A percentile compares a stretch with the other conserved stretches of the same genome.
Evolutionary conservation across 352 stramenopile species (phyloP).

Genomic region (Elongisporangium anandrum): DNA sequence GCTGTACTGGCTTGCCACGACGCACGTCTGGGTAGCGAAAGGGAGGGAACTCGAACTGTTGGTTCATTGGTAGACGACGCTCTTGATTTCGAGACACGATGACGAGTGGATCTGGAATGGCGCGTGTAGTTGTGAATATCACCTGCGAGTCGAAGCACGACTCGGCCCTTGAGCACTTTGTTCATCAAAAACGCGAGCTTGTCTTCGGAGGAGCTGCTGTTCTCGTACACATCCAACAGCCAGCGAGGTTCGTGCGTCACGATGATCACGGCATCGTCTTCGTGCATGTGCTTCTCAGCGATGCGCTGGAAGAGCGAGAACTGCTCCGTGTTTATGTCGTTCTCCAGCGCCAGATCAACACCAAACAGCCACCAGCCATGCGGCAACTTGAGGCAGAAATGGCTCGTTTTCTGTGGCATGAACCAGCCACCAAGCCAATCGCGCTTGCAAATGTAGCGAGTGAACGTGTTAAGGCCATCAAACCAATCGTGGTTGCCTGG

Average conservation of each 20-base stretch:
- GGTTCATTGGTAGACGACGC: not conserved
- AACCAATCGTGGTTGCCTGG: conserved; percentile 94
- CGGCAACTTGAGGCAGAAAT: conserved; percentile 90
- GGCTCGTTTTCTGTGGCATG: conserved; percentile 89
- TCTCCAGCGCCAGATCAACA: conserved; percentile 87
- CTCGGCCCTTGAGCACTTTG: conserved; percentile 63
- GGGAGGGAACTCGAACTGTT: not conserved
- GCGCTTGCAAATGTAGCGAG: conserved; percentile 86
- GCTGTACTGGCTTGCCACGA: not conserved
- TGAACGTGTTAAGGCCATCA: conserved; percentile 92
- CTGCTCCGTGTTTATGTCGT: conserved; percentile 93
- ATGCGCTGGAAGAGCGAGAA: conserved; percentile 90
- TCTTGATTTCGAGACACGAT: conserved; percentile 1
- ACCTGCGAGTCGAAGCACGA: conserved; percentile 79
- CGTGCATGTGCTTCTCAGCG: conserved; percentile 64
- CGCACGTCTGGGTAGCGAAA: not conserved
- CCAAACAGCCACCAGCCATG: conserved; percentile 92
- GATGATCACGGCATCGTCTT: conserved; percentile 87
- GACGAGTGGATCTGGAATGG: conserved; percentile 59
- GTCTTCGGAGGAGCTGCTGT: conserved; percentile 59
- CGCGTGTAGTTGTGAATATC: conserved; percentile 94
- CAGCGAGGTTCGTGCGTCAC: conserved; percentile 91
- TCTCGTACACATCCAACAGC: conserved; percentile 88
- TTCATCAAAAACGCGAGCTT: conserved; percentile 80
- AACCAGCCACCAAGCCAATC: conserved; percentile 92